These are phyloP conservation scores for Saccharum spontaneum DNA, from an alignment of 176 grass and related monocot species.

Conservation along the genomic window DNA sequence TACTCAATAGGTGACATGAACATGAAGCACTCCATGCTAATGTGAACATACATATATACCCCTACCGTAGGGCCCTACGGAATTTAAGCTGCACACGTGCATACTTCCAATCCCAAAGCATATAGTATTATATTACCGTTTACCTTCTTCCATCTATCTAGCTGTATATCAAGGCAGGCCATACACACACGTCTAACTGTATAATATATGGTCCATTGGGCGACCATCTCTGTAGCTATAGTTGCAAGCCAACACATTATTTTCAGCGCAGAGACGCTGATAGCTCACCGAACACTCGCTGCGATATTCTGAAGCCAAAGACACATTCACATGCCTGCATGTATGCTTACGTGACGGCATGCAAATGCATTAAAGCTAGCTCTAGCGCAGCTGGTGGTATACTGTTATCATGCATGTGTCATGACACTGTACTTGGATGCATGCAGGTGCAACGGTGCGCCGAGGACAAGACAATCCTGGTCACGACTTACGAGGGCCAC, in stretches of 20 bases:
- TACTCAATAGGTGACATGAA: neutral
- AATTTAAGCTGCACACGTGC: neutral
- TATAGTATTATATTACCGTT: neutral
- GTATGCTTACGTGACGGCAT: neutral
- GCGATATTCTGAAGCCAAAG: neutral
- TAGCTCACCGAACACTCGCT: conserved; percentile 9
- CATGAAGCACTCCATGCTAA: too few species aligned
- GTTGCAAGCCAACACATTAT: neutral
- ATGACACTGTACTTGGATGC: neutral
- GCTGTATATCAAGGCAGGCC: too few species aligned
- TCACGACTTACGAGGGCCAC: conserved; percentile 82
- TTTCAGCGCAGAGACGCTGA: conserved; percentile 13
- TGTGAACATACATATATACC: too few species aligned
- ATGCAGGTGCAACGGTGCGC: conserved; percentile 84
- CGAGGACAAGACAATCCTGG: conserved; percentile 68
- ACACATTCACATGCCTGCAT: neutral
- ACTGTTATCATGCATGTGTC: neutral
- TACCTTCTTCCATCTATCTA: neutral
- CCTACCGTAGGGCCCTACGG: neutral
- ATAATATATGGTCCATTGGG: neutral
- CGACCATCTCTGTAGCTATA: neutral
- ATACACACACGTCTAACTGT: neutral
- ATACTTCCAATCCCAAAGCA: neutral
- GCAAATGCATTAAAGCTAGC: neutral
- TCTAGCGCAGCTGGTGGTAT: neutral